Conservation (phyloP, 2,329 filamentous ascomycete genomes). For the Ceratocystis albifundus region DNA sequence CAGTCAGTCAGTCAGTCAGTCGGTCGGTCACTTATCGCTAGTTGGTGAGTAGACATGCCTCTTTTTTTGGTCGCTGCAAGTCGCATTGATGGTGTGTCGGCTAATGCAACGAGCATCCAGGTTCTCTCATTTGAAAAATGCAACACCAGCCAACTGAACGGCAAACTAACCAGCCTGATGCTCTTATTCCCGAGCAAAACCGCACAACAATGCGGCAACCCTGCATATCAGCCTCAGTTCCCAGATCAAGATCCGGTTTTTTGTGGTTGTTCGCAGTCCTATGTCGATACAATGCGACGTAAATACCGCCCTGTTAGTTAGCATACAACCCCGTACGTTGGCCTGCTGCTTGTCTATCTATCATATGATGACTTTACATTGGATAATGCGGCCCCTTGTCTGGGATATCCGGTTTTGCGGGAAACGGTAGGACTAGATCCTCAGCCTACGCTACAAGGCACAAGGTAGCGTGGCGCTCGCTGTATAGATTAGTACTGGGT, state of each 20-base stretch:
- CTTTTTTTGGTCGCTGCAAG: background rate
- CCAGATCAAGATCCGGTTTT: background rate
- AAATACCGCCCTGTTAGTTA: background rate
- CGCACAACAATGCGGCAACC: background rate
- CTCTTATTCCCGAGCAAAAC: background rate
- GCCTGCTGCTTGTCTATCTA: background rate
- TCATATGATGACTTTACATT: background rate
- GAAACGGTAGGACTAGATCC: background rate
- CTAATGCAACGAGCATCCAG: background rate
- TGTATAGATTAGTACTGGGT: background rate
- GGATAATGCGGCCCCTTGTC: background rate
- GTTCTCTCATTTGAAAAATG: background rate
- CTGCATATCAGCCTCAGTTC: background rate
- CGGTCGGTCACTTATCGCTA: background rate
- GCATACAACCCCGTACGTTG: background rate
- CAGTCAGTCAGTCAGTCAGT: too few relatives aligned
- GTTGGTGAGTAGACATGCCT: background rate
- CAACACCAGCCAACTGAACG: background rate
- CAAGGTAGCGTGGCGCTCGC: background rate
- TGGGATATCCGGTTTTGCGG: constrained; percentile 6
- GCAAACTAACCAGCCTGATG: background rate
- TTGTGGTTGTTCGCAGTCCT: background rate
- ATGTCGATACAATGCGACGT: background rate
- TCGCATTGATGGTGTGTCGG: background rate
- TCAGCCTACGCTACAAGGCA: background rate